phyloP scores from a whole-genome alignment of 2,329 filamentous ascomycete genomes.

The Lasiodiplodia sp. region DNA sequence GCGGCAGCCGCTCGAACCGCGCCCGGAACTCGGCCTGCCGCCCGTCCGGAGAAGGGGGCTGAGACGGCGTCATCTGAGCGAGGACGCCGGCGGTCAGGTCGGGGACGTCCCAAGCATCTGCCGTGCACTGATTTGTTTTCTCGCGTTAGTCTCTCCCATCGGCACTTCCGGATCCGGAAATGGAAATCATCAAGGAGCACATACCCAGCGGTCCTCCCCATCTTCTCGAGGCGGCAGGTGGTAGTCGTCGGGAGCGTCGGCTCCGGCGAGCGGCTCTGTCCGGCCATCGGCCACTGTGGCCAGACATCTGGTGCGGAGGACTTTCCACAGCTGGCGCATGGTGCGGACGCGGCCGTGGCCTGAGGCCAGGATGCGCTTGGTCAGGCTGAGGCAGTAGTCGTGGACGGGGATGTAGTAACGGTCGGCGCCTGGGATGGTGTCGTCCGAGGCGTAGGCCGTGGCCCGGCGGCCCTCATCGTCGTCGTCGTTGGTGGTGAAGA shows the following conservation, averaged over 20 bases:
- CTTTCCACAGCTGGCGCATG: slow-evolving; percentile 21
- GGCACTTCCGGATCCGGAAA: neutral
- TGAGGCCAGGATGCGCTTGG: neutral
- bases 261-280: neutral
- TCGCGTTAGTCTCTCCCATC: neutral
- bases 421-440: neutral
- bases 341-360: neutral
- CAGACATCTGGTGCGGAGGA: neutral
- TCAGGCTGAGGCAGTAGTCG: neutral
- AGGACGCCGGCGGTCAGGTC: neutral
- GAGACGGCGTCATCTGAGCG: neutral
- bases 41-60: neutral
- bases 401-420: slow-evolving; percentile 14
- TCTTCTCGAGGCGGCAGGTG: neutral
- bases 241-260: neutral
- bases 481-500: neutral
- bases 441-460: neutral
- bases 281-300: neutral
- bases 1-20: neutral
- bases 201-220: neutral
- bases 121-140: neutral
- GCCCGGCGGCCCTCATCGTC: neutral
- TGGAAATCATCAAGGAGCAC: neutral
- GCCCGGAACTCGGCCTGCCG: neutral
- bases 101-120: neutral